Evolutionary conservation across 2,329 filamentous ascomycete genomes (phyloP).

Genomic region (Botrytis fabae): DNA sequence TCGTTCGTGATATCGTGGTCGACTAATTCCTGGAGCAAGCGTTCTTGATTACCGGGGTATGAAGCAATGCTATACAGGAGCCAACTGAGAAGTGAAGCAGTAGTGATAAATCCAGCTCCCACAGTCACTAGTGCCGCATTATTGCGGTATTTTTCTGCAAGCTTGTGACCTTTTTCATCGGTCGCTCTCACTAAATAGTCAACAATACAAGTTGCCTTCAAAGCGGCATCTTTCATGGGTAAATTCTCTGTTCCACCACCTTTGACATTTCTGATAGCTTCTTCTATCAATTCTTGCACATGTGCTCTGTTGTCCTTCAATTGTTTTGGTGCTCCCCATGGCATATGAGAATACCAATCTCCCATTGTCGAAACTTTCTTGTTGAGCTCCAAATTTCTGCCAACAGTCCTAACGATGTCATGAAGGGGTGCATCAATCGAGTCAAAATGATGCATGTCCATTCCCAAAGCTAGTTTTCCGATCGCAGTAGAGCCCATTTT

Average conservation of each 20-base stretch:
- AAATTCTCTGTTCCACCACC: conserved; percentile 41
- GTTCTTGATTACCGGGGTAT: conserved; percentile 48
- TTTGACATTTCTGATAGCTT: conserved; percentile 40
- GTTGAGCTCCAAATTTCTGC: conserved; percentile 46
- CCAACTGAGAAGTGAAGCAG: conserved; percentile 49
- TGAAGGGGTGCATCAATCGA: conserved; percentile 44
- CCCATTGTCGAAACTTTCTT: conserved; percentile 49
- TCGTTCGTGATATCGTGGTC: conserved; percentile 41
- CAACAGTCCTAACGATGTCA: conserved; percentile 45
- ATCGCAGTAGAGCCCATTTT: conserved; percentile 49
- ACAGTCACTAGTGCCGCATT: conserved; percentile 43
- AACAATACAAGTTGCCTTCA: conserved; percentile 40
- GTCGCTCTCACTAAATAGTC: conserved; percentile 44
- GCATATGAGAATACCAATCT: conserved; percentile 47
- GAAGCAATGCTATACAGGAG: conserved; percentile 46
- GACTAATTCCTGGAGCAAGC: conserved; percentile 49
- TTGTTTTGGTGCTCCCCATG: conserved; percentile 47
- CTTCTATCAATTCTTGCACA: conserved; percentile 44
- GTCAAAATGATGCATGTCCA: conserved; percentile 49
- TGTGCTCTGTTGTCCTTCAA: conserved; percentile 33
- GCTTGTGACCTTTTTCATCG: conserved; percentile 46
- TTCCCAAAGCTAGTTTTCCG: conserved; percentile 47
- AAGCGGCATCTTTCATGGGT: conserved; percentile 43
- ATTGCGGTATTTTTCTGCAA: conserved; percentile 43
- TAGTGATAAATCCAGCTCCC: conserved; percentile 51